Evolutionary conservation across 352 stramenopile genomes (phyloP).

Genomic region (Globisporangium abappressorium): DNA sequence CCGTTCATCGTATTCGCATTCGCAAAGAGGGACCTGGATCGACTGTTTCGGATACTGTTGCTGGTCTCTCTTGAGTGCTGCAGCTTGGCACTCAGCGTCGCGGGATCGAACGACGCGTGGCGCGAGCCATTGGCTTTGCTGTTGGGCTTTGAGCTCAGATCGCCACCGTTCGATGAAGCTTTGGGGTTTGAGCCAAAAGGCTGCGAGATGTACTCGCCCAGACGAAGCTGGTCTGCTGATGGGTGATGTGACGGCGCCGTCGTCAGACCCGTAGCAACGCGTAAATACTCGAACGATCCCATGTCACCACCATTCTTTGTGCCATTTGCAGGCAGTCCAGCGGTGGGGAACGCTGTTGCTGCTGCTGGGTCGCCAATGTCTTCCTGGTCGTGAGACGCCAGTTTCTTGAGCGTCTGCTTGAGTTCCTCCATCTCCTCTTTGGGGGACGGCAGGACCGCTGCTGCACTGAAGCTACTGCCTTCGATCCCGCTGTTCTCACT

Average conservation of each 20-base stretch:
- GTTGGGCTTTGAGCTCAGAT: background rate
- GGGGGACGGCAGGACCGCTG: constrained; percentile 29
- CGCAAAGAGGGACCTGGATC: constrained; percentile 20
- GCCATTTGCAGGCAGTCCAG: background rate
- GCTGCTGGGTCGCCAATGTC: background rate
- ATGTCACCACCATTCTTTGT: background rate
- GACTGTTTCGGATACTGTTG: background rate
- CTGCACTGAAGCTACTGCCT: constrained; percentile 12
- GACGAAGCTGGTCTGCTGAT: constrained; percentile 22
- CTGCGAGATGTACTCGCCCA: constrained; percentile 21
- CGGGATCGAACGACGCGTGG: constrained; percentile 24
- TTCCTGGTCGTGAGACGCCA: constrained; percentile 38
- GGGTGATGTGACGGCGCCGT: background rate
- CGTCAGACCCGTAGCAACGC: constrained; percentile 22
- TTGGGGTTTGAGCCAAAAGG: background rate
- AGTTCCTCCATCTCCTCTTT: constrained; percentile 66
- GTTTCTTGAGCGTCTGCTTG: constrained; percentile 66
- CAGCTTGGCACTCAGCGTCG: constrained; percentile 16
- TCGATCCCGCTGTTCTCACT: constrained; percentile 3
- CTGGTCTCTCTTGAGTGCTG: constrained; percentile 6
- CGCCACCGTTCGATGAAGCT: background rate
- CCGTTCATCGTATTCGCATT: constrained; percentile 1
- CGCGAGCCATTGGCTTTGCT: background rate
- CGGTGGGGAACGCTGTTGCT: background rate
- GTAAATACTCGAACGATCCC: constrained; percentile 22